Evolutionary conservation across 139 green algal genomes (phyloP).

Genomic region (Axilococcus clingmanii): DNA sequence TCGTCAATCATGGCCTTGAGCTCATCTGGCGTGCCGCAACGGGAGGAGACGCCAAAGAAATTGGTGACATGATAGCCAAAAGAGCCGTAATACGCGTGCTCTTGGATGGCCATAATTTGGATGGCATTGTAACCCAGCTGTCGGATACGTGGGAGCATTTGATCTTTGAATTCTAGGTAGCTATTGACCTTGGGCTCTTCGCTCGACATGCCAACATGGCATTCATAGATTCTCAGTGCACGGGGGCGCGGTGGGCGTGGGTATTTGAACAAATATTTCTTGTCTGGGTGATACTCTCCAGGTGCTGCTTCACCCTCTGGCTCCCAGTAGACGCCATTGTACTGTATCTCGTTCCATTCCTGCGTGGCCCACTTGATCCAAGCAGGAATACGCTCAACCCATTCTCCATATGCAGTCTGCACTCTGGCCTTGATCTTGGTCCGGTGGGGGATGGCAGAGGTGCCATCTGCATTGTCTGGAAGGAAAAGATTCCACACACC

Average conservation of each 20-base stretch:
- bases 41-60: slow-evolving; percentile 87
- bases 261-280: slow-evolving; percentile 90
- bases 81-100: slow-evolving; percentile 84
- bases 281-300: slow-evolving; percentile 44
- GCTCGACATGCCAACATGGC: slow-evolving; percentile 93
- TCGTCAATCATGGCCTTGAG: slow-evolving; percentile 94
- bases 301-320: slow-evolving; percentile 39
- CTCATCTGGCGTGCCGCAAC: slow-evolving; percentile 95
- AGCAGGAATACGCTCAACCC: slow-evolving; percentile 83
- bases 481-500: slow-evolving; percentile 83
- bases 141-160: slow-evolving; percentile 92
- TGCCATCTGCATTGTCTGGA: slow-evolving; percentile 64
- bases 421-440: slow-evolving; percentile 75
- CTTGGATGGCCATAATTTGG: slow-evolving; percentile 99
- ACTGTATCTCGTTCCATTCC: slow-evolving; percentile 88
- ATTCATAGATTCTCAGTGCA: slow-evolving; percentile 95
- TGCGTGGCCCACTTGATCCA: slow-evolving; percentile 91
- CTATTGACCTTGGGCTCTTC: slow-evolving; percentile 73
- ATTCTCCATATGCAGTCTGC: slow-evolving; percentile 65
- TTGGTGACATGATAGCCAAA: slow-evolving; percentile 94
- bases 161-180: slow-evolving; percentile 86
- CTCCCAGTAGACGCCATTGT: slow-evolving; percentile 81
- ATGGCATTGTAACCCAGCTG: slow-evolving; percentile 96
- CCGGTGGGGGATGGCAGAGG: slow-evolving; percentile 64
- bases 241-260: slow-evolving; percentile 64